Base-by-base conservation (phyloP, 352 stramenopile genomes). In the Globisporangium alternatum region DNA sequence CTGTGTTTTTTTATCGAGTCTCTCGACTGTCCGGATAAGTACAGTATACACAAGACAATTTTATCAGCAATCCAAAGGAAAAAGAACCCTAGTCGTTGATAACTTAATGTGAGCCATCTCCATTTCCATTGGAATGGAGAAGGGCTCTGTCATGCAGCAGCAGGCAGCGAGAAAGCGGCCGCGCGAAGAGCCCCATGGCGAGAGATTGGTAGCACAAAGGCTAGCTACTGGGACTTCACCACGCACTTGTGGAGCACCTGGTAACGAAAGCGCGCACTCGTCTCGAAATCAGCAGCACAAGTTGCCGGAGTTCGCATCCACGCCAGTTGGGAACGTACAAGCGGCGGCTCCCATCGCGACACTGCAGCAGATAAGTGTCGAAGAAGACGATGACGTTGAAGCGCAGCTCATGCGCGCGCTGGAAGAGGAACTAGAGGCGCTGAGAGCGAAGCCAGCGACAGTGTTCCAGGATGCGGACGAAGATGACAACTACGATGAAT, bases 401-500 rank as follows among this genome's bases (percentile, higher is more conserved):
- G 28, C 35, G 28, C 43, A 47, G 22, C 61, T 71, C 10, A 30
- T 71, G 45, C 43, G 28, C 31, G 61, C 65, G 2, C n/a, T 71
- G 10, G 65, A 71, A 51, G 60, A 51, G 13, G 65, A 71, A 39
- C 35, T 71, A 3, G 49, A 28, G 13, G 28, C 43, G 5, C 47
- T 9, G 17, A n/a, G 25, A 35, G 21, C n/a, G 4, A 8, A 37
- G 4, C 7, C 5, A 10, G 35, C 15, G 17, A 2, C 15, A 41
- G 41, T 37, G 41, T 30, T 70, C 41, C 51, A 28, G 12, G 28
- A 60, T 37, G 67, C 63, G n/a, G 68, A 72, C 28, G 67, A 75
- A 43, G 70, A 77, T 55, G 72, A 77, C 57, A 62, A 77, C 61
- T 70, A 77, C 33, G 60, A 70, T 13, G 64, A 70, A 12, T 60